Percentiles rank a stretch among this genome's conserved stretches.
Evolutionary conservation across 805 yeast genomes (phyloP).

Genomic region (Candida lessepsii): DNA sequence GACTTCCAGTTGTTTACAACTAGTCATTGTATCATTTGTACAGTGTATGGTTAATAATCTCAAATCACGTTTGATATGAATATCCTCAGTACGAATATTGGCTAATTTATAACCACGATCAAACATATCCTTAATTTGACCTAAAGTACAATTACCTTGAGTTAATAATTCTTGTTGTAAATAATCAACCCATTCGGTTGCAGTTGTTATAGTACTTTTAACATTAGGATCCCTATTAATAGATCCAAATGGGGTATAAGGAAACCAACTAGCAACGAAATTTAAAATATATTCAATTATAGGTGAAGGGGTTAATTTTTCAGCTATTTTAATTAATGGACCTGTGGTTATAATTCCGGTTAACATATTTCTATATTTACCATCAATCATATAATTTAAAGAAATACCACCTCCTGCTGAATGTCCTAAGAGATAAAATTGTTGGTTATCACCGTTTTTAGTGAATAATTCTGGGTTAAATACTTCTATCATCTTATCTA

Average conservation of each 20-base stretch:
- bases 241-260: slow-evolving; percentile 27
- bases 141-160: slow-evolving; percentile 36
- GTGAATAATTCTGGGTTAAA: slow-evolving; percentile 16
- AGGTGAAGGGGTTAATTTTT: slow-evolving; percentile 51
- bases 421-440: slow-evolving; percentile 57
- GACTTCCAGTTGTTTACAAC: slow-evolving; percentile 42
- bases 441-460: background rate
- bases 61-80: slow-evolving; percentile 8
- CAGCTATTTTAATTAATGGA: slow-evolving; percentile 59
- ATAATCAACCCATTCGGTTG: slow-evolving; percentile 45
- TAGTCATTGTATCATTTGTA: slow-evolving; percentile 57
- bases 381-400: slow-evolving; percentile 58
- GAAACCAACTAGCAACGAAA: slow-evolving; percentile 36
- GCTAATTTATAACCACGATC: slow-evolving; percentile 54
- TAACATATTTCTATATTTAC: slow-evolving; percentile 46
- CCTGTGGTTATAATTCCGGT: slow-evolving; percentile 51
- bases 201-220: slow-evolving; percentile 41
- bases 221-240: slow-evolving; percentile 14
- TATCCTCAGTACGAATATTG: slow-evolving; percentile 33
- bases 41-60: slow-evolving; percentile 59
- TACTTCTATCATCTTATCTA: slow-evolving; percentile 55
- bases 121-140: slow-evolving; percentile 61
- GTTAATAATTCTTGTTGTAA: slow-evolving; percentile 43
- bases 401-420: slow-evolving; percentile 82
- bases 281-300: slow-evolving; percentile 20